These are phyloP conservation scores for Protoeuglena noctilucae DNA, from an alignment of 139 green algal genomes.

Conservation along the genomic window DNA sequence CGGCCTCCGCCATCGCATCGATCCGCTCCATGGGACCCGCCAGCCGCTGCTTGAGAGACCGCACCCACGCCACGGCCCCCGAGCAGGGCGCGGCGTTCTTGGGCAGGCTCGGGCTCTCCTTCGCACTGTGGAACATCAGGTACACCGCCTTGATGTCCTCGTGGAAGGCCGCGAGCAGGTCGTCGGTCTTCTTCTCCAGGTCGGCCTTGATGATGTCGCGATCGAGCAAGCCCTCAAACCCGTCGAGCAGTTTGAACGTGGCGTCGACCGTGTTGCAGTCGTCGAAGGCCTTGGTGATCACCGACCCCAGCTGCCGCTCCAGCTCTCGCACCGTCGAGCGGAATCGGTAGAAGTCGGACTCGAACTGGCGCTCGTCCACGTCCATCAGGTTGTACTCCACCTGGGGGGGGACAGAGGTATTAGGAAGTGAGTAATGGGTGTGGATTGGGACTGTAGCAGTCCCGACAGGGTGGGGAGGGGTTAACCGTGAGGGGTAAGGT, in stretches of 20 bases:
- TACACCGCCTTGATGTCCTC: constrained; percentile 46
- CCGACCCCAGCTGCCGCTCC: constrained; percentile 56
- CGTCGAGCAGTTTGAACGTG: constrained; percentile 81
- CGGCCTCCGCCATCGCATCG: constrained; percentile 19
- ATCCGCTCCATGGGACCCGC: constrained; percentile 60
- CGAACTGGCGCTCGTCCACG: constrained; percentile 45
- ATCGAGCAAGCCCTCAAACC: constrained; percentile 73
- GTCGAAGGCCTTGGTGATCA: constrained; percentile 72
- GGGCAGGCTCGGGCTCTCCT: constrained; percentile 17
- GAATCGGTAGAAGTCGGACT: constrained; percentile 55
- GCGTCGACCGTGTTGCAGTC: constrained; percentile 56
- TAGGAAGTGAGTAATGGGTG: not conserved
- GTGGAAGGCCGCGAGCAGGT: constrained; percentile 34
- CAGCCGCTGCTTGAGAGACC: constrained; percentile 58
- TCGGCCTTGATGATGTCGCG: constrained; percentile 53
- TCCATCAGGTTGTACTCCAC: constrained; percentile 69
- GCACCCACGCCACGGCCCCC: constrained; percentile 63
- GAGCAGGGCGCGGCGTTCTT: constrained; percentile 33
- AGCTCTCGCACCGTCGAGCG: constrained; percentile 47
- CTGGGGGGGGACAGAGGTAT: too few species aligned
- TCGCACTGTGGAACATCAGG: constrained; percentile 38
- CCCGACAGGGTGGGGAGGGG: too few species aligned
- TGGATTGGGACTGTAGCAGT: not conserved
- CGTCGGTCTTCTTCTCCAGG: constrained; percentile 54
- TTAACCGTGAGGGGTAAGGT: too few species aligned